These are phyloP conservation scores for Hyaloperonospora arabidopsidis DNA, from an alignment of 352 stramenopile species.

Conservation along the genomic window DNA sequence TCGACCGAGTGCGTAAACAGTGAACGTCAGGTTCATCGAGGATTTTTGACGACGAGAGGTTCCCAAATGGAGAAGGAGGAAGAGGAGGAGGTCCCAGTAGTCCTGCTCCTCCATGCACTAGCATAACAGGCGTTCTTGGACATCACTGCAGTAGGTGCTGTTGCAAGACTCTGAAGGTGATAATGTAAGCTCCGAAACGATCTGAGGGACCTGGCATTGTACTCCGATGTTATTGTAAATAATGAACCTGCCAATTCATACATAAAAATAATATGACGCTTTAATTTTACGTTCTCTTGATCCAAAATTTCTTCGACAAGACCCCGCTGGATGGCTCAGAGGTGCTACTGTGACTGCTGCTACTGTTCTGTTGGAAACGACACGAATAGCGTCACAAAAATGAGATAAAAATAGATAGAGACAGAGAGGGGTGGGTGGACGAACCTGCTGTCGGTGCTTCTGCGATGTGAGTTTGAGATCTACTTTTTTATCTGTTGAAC, in stretches of 20 bases:
- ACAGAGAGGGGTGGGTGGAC: background rate
- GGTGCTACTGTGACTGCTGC: constrained; percentile 13
- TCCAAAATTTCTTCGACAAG: no score
- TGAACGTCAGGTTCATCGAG: constrained; percentile 21
- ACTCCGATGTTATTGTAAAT: no score
- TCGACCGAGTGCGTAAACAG: constrained; percentile 8
- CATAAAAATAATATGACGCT: no score
- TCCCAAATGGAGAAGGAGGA: no score
- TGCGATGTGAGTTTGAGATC: constrained; percentile 64
- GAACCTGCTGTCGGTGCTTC: constrained; percentile 72
- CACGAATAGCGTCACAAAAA: no score
- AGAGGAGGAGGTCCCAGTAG: no score
- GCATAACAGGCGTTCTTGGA: constrained; percentile 39
- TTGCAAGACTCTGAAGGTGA: constrained; percentile 29
- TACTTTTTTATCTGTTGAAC: constrained; percentile 12
- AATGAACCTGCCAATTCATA: no score
- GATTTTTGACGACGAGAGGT: background rate
- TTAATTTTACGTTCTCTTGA: no score
- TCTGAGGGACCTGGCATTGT: constrained; percentile 3
- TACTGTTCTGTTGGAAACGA: constrained; percentile 19
- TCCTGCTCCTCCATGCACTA: constrained; percentile 19
- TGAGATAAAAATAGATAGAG: constrained; percentile 1
- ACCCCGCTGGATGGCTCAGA: constrained; percentile 5
- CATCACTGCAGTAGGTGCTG: constrained; percentile 21
- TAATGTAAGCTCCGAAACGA: constrained; percentile 19